Conservation (phyloP, 768 basidiomycete genomes). For the Tephrocybe sp. region DNA sequence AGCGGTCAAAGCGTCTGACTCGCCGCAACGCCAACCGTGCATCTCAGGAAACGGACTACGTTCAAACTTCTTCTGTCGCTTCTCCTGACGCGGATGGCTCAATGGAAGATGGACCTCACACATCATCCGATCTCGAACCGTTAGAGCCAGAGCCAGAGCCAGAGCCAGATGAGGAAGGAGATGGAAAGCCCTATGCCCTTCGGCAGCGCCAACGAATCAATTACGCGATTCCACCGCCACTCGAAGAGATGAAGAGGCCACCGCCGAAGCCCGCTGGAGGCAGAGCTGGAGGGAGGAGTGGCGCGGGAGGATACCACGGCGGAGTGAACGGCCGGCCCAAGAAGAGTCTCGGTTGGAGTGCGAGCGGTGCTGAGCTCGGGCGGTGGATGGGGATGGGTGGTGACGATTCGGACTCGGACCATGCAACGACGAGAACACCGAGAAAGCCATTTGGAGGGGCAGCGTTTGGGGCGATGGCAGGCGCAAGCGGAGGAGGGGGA, state of each 20-base stretch:
- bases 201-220: conserved; percentile 70
- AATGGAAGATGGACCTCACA: conserved; percentile 51
- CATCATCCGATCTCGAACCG: conserved; percentile 44
- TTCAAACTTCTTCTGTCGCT: conserved; percentile 46
- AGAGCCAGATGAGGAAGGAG: conserved; percentile 48
- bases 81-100: conserved; percentile 60
- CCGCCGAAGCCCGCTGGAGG: conserved; percentile 35
- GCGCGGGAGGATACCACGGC: conserved; percentile 29
- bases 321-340: conserved; percentile 27
- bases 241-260: conserved; percentile 66
- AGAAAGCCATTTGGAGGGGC: conserved; percentile 62
- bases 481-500: conserved; percentile 42
- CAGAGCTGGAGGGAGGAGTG: conserved; percentile 23
- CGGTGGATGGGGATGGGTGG: conserved; percentile 73
- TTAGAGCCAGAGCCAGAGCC: conserved; percentile 45
- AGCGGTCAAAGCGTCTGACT: conserved; percentile 28
- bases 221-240: conserved; percentile 79
- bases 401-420: conserved; percentile 83
- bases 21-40: conserved; percentile 27
- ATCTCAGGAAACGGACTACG: conserved; percentile 47
- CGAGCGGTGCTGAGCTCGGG: conserved; percentile 72
- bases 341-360: conserved; percentile 74
- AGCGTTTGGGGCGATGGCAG: conserved; percentile 52
- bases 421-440: conserved; percentile 62
- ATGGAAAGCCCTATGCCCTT: conserved; percentile 64